A percentile compares a stretch with the other conserved stretches of the same genome.
These are phyloP conservation scores for Amanita jacksonii DNA, from an alignment of 768 basidiomycete genomes.

Conservation along the genomic window DNA sequence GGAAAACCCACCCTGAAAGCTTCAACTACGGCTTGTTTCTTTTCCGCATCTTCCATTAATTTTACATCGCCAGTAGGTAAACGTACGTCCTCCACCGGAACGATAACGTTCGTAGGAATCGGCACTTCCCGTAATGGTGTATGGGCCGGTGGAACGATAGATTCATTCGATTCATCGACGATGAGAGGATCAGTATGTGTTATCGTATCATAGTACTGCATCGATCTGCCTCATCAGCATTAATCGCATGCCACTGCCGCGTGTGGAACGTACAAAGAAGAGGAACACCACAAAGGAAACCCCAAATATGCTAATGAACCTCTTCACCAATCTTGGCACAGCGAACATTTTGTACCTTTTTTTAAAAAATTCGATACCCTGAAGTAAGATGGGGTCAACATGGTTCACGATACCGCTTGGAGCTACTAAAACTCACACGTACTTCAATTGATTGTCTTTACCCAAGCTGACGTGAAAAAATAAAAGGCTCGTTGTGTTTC, in stretches of 20 bases:
- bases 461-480: too few species aligned
- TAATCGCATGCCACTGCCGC: neutral
- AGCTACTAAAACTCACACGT: too few species aligned
- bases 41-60: slow-evolving; percentile 42
- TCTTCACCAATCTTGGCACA: neutral
- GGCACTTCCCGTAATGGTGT: neutral
- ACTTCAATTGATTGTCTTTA: too few species aligned
- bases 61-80: slow-evolving; percentile 1
- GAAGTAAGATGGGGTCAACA: too few species aligned
- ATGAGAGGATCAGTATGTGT: neutral
- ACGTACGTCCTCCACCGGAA: slow-evolving; percentile 10
- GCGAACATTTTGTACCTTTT: neutral
- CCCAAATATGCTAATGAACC: slow-evolving; percentile 1
- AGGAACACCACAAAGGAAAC: neutral
- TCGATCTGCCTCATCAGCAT: neutral
- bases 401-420: too few species aligned
- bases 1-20: slow-evolving; percentile 62
- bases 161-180: neutral
- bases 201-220: neutral
- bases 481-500: too few species aligned
- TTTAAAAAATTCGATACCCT: too few species aligned
- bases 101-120: neutral
- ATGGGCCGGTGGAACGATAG: neutral
- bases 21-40: slow-evolving; percentile 58
- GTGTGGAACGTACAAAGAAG: neutral